Base-by-base conservation (phyloP, 805 yeast genomes). In the Schizosaccharomyces osmophilus region DNA sequence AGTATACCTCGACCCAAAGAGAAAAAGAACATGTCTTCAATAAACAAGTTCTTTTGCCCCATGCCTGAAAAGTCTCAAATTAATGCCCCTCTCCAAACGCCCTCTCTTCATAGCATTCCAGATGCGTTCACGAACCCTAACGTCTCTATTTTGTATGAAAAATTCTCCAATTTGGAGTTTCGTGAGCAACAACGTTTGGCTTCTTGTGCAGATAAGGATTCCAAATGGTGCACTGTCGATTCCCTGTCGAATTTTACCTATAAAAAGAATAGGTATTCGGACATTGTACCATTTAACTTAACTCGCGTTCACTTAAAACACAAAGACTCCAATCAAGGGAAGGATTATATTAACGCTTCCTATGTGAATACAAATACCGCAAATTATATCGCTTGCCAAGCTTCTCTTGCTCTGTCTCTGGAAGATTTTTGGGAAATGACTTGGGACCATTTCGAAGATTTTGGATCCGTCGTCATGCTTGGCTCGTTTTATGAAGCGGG, bases 371-470 rank as follows among this genome's bases (percentile, higher is more conserved):
- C 78, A 66, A 65, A 68, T 66, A 64, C 64, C 11, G 66, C 69
- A 48, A 76, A 78, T 51, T 85, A 83, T 68, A 88, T 90, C 67
- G 97, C 97, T 0, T 82, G 97, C 1, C 98, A 90, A 68, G 98
- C 95, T 1, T 97, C 98, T 2, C 71, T 90, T 63, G 75, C 76
- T 0, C 81, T 80, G 43, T 87, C 98, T 0, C 78, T 85, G 58
- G 82, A 81, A 29, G 97, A 90, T 69, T 90, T 93, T 67, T 88
- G 93, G 84, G 80, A 82, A 63, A 81, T 88, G 64, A 77, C 87
- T 15, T 74, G 81, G 66, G 84, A 85, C 66, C 31, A 36, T 36
- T 39, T 51, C 6, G 82, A 85, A 65, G 70, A 75, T 22, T 78
- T 82, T 13, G 82, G 85, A 5, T 69, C 90, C 3, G 79, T 90